phyloP scores from a whole-genome alignment of 1,139 yeast species.

The Taphrina communis region DNA sequence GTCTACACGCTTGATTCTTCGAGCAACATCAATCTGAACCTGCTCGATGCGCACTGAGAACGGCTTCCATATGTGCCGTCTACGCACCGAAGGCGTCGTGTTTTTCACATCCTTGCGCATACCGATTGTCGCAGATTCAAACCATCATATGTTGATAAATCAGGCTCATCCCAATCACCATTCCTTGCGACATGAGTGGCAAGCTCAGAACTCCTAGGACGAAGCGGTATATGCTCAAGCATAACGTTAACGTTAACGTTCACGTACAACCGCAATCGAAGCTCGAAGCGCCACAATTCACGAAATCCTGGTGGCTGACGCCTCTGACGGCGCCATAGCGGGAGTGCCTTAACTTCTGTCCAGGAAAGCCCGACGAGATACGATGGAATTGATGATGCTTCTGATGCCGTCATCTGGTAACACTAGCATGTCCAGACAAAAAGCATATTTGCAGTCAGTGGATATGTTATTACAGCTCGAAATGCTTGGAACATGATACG shows the following conservation, averaged over 20 bases:
- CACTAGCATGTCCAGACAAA: too few relatives aligned
- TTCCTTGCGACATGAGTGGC: too few relatives aligned
- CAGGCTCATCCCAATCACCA: too few relatives aligned
- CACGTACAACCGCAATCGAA: neutral
- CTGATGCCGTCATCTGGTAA: slow-evolving; percentile 5
- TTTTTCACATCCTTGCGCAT: slow-evolving; percentile 33
- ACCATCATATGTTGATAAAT: too few relatives aligned
- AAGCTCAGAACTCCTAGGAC: too few relatives aligned
- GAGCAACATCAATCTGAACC: slow-evolving; percentile 81
- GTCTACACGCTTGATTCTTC: slow-evolving; percentile 68
- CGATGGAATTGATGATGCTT: neutral
- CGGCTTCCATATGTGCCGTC: slow-evolving; percentile 42
- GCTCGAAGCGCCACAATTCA: slow-evolving; percentile 1
- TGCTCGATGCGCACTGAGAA: slow-evolving; percentile 73
- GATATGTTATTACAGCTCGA: too few relatives aligned
- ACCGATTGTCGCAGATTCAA: too few relatives aligned
- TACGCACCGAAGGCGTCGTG: slow-evolving; percentile 28
- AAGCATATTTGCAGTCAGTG: too few relatives aligned
- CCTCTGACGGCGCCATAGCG: neutral
- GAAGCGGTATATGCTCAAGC: too few relatives aligned
- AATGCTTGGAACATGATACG: neutral
- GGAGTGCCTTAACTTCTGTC: slow-evolving; percentile 5
- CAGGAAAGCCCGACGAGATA: neutral
- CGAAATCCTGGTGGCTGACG: slow-evolving; percentile 5
- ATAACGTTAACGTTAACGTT: too few relatives aligned